Evolutionary conservation across 176 grass and related monocot species (phyloP), one percentile per base, ranked within the genome.

Genomic region (Triticum turgidum): DNA sequence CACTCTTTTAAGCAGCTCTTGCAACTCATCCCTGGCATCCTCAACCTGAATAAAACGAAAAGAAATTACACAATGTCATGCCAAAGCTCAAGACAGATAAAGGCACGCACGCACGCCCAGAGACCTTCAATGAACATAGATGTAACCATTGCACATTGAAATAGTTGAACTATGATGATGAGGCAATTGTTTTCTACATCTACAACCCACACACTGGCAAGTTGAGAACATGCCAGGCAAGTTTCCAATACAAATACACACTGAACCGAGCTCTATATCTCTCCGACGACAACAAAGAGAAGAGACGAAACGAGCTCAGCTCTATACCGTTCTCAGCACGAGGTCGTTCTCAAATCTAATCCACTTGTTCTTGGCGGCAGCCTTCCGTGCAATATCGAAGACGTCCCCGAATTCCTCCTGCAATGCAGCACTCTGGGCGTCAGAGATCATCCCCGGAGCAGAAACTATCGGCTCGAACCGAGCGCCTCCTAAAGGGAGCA

Each of bases 361-460:
- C 92, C 94, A 97, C 80, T 92, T 89, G 70, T 89, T 92, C 80
- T 85, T 92, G 27, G 90, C 88, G 1, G 94, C 90, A 9, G 90
- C 72, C 77, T 89, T 92, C 86, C 76, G 62, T 41, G 86, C 94
- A 8, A 94, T 90, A 29, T 87, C 86, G n/a, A 87, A 87, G 32
- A 84, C 65, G 25, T 87, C 81, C 33, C 90, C 90, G 35, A 94
- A 32, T 86, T 91, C 90, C 56, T 90, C 92, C 90, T 97, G 41
- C 82, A 75, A 29, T 67, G 34, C 69, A 80, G 3, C 17, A 84
- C 68, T 42, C 51, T 37, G 61, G 32, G 5, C 15, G 29, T 87
- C 61, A 84, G 69, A 38, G 79, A 82, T 65, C 21, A 82, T 49
- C 21, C n/a, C 32, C 61, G n/a, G 73, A 69, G 73, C 77, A 65